Base-by-base conservation (phyloP, 768 basidiomycete genomes). In the Royoungia palumana region DNA sequence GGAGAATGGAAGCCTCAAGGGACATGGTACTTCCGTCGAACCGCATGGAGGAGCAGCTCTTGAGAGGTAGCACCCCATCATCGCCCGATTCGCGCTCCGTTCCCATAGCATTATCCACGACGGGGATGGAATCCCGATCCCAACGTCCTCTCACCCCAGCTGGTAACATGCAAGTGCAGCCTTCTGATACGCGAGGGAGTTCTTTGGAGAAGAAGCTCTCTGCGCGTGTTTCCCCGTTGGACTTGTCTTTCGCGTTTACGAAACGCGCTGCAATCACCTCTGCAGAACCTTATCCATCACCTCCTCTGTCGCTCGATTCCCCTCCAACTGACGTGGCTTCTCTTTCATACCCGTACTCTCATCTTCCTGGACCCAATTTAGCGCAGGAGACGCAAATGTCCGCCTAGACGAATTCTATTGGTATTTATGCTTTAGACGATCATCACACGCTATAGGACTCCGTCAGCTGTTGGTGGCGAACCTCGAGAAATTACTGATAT, bases 1-100 rank as follows among this genome's bases (percentile, higher is more conserved):
- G 87, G 49, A 73, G 87, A 47, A 80, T 90, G 16, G 87, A 89
- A 59, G 87, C 85, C 3, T 77, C 79, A 30, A 74, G 81, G 45
- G 82, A 85, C 28, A 63, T 88, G 61, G 74, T 80, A 66, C 71
- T 93, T 21, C 90, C 90, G 0, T 79, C 73, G 20, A 85, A 85
- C 17, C 80, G 80, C 57, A 73, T 66, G 49, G 89, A 91, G 44
- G 71, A 75, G 16, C 67, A 71, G 32, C 62, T 85, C 44, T 68
- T 81, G 68, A 65, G 61, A 10, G 77, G 72, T 21, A 67, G 67
- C 11, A 70, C 73, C 21, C 69, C 68, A 0, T 41, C 57, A 5
- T 49, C 51, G n/a, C 56, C 58, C 13, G 41, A 34, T 10, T 42
- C 41, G 24, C 34, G 36, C 50, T 37, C 25, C 27, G 42, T 44